These are phyloP conservation scores for Colletotrichum tropicale DNA, from an alignment of 2,329 filamentous ascomycete genomes.

Conservation along the genomic window DNA sequence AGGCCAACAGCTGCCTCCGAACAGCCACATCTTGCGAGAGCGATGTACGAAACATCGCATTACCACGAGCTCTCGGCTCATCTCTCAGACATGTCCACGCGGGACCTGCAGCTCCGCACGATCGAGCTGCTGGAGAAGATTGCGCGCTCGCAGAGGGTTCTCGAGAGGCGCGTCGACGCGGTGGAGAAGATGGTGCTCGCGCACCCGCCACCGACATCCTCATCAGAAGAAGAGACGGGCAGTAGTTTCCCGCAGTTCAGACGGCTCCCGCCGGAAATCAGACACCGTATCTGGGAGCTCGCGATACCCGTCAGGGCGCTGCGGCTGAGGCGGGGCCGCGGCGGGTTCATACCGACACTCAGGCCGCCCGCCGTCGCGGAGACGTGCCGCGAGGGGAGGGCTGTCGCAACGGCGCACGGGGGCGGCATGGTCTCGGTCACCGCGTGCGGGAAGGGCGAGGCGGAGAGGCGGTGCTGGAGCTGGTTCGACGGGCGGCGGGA, in stretches of 20 bases:
- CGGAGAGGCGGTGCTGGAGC: neutral
- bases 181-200: neutral
- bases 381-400: slow-evolving; percentile 3
- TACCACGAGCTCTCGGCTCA: neutral
- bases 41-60: neutral
- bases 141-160: slow-evolving; percentile 1
- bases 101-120: neutral
- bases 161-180: neutral
- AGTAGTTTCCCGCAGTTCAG: slow-evolving; percentile 2
- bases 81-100: neutral
- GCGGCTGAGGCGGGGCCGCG: neutral
- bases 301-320: neutral
- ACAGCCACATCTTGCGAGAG: neutral
- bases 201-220: neutral
- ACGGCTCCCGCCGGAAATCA: slow-evolving; percentile 7
- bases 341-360: neutral
- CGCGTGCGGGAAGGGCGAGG: neutral
- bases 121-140: slow-evolving; percentile 11
- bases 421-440: neutral
- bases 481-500: slow-evolving; percentile 10
- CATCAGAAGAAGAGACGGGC: neutral
- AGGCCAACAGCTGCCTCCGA: neutral
- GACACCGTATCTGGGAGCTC: slow-evolving; percentile 3
- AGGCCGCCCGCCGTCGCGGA: neutral
- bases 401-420: neutral